Percentiles rank a stretch among this genome's conserved stretches.
phyloP scores from a whole-genome alignment of 768 basidiomycete genomes.

The Amylocystis lapponica region DNA sequence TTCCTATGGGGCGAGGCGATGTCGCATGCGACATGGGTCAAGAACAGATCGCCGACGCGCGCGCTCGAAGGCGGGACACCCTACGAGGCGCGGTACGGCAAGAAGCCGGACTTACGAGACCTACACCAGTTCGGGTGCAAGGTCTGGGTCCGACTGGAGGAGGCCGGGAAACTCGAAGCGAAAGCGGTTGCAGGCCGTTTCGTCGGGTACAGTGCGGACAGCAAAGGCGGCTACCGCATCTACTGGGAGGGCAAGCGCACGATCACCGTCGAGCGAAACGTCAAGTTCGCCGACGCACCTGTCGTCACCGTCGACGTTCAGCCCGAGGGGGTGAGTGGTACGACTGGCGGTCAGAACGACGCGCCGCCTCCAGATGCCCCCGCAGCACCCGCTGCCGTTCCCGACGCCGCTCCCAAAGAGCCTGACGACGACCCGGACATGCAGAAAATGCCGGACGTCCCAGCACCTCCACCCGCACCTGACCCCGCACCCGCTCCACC shows the following conservation, averaged over 20 bases:
- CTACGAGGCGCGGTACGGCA: constrained; percentile 11
- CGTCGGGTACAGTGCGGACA: constrained; percentile 11
- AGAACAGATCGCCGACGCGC: constrained; percentile 13
- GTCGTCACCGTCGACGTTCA: not conserved
- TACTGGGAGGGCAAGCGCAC: constrained; percentile 21
- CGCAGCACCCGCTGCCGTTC: too few relatives aligned
- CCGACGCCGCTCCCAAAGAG: too few relatives aligned
- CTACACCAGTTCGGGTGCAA: constrained; percentile 11
- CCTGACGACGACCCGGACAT: too few relatives aligned
- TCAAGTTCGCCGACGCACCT: not conserved
- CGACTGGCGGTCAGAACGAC: too few relatives aligned
- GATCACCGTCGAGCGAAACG: not conserved
- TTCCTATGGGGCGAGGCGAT: constrained; percentile 27
- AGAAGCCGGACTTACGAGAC: constrained; percentile 11
- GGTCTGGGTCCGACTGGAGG: constrained; percentile 5
- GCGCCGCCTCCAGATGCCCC: too few relatives aligned
- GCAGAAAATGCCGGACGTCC: too few relatives aligned
- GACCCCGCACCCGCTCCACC: too few relatives aligned
- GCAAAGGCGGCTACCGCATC: constrained; percentile 28
- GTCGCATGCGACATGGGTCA: constrained; percentile 15
- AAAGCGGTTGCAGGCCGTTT: constrained; percentile 4
- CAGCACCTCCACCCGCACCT: too few relatives aligned
- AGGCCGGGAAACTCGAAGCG: constrained; percentile 4
- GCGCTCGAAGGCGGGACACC: constrained; percentile 14
- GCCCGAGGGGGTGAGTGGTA: constrained; percentile 3